These are phyloP conservation scores for Raffaelea ambrosiae DNA, from an alignment of 2,329 filamentous ascomycete genomes.

Conservation along the genomic window DNA sequence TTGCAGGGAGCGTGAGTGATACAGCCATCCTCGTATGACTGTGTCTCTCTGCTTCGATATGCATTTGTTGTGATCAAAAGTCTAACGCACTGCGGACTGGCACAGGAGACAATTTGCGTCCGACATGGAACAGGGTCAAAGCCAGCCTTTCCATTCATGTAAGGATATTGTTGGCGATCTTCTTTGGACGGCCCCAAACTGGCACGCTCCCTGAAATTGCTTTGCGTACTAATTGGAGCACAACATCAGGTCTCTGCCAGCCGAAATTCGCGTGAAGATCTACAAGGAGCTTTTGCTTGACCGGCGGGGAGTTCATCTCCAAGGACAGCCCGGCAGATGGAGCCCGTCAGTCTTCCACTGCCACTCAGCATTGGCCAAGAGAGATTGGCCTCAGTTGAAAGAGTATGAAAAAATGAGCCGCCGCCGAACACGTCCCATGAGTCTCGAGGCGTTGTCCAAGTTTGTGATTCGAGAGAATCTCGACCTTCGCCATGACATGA, in stretches of 20 bases:
- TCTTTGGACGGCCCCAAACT: too few species aligned
- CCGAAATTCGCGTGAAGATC: slow-evolving; percentile 33
- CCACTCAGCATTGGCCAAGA: neutral
- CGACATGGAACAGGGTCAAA: too few species aligned
- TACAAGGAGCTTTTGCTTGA: slow-evolving; percentile 3
- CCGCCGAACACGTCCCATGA: neutral
- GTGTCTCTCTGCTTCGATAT: too few species aligned
- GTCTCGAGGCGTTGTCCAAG: neutral
- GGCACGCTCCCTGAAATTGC: too few species aligned
- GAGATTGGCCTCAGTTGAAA: neutral
- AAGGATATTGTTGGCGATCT: too few species aligned
- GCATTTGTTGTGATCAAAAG: too few species aligned
- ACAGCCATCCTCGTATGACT: too few species aligned
- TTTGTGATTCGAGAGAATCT: neutral
- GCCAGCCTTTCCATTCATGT: too few species aligned
- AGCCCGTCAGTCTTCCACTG: neutral
- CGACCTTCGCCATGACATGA: neutral
- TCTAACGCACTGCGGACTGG: too few species aligned
- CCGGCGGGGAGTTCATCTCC: neutral
- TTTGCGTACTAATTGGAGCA: too few species aligned
- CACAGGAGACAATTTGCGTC: too few species aligned
- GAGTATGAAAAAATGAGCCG: neutral
- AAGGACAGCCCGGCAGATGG: neutral
- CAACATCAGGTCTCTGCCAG: slow-evolving; percentile 40
- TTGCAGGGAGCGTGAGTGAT: too few species aligned